Base-by-base conservation (phyloP, 1,284 basidiomycete species). In the Afroboletus lepidellus region DNA sequence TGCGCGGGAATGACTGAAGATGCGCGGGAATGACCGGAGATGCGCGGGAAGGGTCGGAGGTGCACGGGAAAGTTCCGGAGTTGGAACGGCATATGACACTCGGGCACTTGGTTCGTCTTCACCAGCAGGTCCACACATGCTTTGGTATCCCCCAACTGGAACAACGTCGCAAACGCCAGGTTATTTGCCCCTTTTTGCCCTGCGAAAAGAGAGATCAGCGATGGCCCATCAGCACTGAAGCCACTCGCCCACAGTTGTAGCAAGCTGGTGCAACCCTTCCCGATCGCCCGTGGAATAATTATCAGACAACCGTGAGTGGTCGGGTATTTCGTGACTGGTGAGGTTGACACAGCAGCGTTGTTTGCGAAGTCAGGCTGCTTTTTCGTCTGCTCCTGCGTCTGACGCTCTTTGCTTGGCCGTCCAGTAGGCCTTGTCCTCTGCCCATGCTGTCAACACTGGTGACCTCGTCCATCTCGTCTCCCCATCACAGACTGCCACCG, bases 161-260 rank as follows among this genome's bases (percentile, higher is more conserved):
- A 83, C 50, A 85, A 79, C 3, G 87, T 84, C 7, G 92, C 92
- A 71, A 99, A 98, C 5, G 96, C 94, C 48, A 99, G 77, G 72
- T 99, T 98, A 66, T 95, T 95, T 58, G 86, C 83, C 1, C 94
- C 94, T 62, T 90, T 89, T 56, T 79, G 76, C 61, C 78, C 86
- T 83, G 65, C 24, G 41, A 24, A n/a, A n/a, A n/a, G 8, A 6
- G 16, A 36, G 24, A 18, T 38, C 30, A 50, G 18, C 5, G 8
- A 2, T 7, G 18, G 11, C 1, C 1, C 3, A n/a, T 8, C 8
- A 1, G 18, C 20, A 1, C 38, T 16, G 41, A 36, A 24, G 8
- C 72, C n/a, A 5, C 84, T 51, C 59, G 88, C 87, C 78, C 39
- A 94, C 94, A 56, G 79, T 74, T 36, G 70, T 69, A 5, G 86